Base-by-base conservation (phyloP, 768 basidiomycete genomes). In the Cystofilobasidium ferigula region DNA sequence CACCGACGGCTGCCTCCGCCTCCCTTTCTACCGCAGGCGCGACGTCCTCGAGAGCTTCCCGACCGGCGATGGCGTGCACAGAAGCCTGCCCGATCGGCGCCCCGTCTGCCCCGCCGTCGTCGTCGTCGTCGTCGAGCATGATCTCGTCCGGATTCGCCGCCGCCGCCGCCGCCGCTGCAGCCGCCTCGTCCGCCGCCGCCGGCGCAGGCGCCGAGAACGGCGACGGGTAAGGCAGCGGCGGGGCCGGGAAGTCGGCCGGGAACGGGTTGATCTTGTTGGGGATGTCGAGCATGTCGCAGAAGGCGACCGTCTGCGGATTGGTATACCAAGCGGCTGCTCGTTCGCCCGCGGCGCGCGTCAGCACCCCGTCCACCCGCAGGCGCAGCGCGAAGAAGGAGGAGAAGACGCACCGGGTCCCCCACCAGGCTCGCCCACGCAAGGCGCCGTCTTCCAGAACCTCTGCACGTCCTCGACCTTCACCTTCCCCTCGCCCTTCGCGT, bases 251-350 rank as follows among this genome's bases (percentile, higher is more conserved):
- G 8, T 61, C 67, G 13, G 34, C 38, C 2, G 78, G 78, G 8
- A 76, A 69, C 6, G 79, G 78, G 70, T 82, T 83, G 62, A 86
- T 79, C 72, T 83, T 86, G 76, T 94, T 89, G 67, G 83, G 80
- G 43, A 98, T 82, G 22, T 81, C 82, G 43, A 99, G 74, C 83
- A 97, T 82, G 24, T 77, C 74, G 72, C 88, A 89, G 71, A 97
- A 87, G 3, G 90, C 85, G 61, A 83, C 83, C 0, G 92, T 98
- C 73, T 98, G 92, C 32, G 89, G 87, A 72, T 93, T 94, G 30
- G 85, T 82, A 74, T 89, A 93, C 78, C 81, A 82, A 1, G 82
- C 81, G 30, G 85, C 89, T 92, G 72, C 13, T n/a, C n/a, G n/a
- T n/a, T n/a, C n/a, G n/a, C n/a, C n/a, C n/a, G n/a, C n/a, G n/a